Evolutionary conservation across 352 stramenopile species (phyloP), one percentile per base, ranked within the genome.

Genomic region (Globisporangium mamillatum): DNA sequence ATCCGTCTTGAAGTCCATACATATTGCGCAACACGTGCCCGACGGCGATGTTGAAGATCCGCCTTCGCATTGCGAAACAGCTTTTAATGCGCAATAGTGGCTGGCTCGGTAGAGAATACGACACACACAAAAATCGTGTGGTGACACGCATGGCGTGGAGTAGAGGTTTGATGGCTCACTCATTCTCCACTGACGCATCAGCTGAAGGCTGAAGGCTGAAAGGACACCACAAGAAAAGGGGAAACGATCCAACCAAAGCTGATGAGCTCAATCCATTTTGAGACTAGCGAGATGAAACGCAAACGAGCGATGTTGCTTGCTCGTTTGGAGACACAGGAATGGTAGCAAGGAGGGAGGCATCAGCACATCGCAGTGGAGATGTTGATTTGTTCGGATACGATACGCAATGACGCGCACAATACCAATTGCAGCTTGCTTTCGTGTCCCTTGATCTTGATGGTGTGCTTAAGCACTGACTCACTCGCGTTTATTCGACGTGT

Each of bases 81-180:
- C 46, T 58, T 18, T 16, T 25, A 41, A 60, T 60, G 54, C 27
- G 54, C 55, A 61, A 60, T 44, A 18, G 18, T 54, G 20, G 48
- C 20, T 54, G 20, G n/a, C 48, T 60, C 29, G 29, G 12, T 27
- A 46, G 55, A 60, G 16, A 60, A n/a, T n/a, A n/a, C 24, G 6
- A 58, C 29, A 16, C 20, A n/a, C 32, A n/a, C 27, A 65, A 64
- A 58, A 44, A 58, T 65, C 44, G 41, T 57, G 38, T 38, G 38
- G 59, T 56, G 38, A 66, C 60, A 66, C 60, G 60, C 60, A 66
- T 44, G 60, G 27, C 60, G 60, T 66, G 60, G 60, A 66, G 20
- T 41, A 20, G 3, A 16, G 22, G 27, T 66, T 66, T 66, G 60
- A 48, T 32, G 59, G 24, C 41, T 58, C 25, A 10, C 12, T 22